Percentiles rank a stretch among this genome's conserved stretches.
phyloP scores from a whole-genome alignment of 2,329 filamentous ascomycete genomes.

The Metarhizium anisopliae region DNA sequence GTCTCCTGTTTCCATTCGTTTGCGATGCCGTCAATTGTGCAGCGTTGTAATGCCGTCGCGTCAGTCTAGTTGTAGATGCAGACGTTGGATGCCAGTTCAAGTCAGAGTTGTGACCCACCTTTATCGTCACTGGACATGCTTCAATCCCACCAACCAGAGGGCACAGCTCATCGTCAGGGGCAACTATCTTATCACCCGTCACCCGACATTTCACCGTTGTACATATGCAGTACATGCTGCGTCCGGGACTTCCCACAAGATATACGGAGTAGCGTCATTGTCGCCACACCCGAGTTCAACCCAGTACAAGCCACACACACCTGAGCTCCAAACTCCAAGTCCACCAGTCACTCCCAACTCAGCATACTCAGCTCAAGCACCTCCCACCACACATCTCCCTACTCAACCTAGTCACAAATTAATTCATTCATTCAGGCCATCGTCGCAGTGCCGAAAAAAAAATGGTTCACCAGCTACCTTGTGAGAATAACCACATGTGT shows the following conservation, averaged over 20 bases:
- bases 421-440: neutral
- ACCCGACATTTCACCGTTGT: slow-evolving; percentile 3
- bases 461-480: slow-evolving; percentile 41
- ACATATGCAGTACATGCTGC: too few relatives aligned
- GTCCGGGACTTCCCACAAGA: too few relatives aligned
- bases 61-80: too few relatives aligned
- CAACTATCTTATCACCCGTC: slow-evolving; percentile 7
- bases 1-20: neutral
- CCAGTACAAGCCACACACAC: neutral
- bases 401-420: too few relatives aligned
- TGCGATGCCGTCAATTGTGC: too few relatives aligned
- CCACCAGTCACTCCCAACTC: neutral
- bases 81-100: too few relatives aligned
- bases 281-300: neutral
- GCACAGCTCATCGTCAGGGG: slow-evolving; percentile 4
- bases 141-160: neutral
- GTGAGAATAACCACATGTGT: slow-evolving; percentile 22
- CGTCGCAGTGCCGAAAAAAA: slow-evolving; percentile 11
- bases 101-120: neutral
- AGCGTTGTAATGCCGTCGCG: too few relatives aligned
- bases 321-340: neutral
- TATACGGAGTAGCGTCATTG: slow-evolving; percentile 1
- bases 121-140: neutral
- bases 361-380: neutral
- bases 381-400: too few relatives aligned